phyloP scores from a whole-genome alignment of 1,139 yeast genomes.

The Suhomyces wounanorum region DNA sequence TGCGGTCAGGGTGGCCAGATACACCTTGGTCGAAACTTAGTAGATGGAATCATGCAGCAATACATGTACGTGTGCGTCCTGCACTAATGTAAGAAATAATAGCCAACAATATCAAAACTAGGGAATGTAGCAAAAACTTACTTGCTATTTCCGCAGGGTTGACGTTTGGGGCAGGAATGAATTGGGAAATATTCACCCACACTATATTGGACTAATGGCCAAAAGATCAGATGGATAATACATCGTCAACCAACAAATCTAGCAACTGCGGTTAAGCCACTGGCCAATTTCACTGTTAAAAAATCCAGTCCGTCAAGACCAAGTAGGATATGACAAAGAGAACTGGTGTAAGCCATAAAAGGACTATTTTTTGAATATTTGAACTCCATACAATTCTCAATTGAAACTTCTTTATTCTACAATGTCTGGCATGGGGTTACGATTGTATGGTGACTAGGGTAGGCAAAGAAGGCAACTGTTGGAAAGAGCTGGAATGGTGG shows the following conservation, averaged over 20 bases:
- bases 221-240: neutral
- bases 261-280: neutral
- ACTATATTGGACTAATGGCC: neutral
- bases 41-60: neutral
- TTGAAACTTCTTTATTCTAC: neutral
- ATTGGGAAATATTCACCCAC: neutral
- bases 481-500: neutral
- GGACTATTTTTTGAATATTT: neutral
- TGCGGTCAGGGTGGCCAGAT: slow-evolving; percentile 33
- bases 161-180: neutral
- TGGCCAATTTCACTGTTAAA: neutral
- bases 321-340: neutral
- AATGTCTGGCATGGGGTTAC: neutral
- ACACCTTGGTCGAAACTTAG: neutral
- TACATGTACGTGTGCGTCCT: neutral
- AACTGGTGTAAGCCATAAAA: neutral
- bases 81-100: neutral
- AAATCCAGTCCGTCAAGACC: neutral
- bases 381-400: neutral
- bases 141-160: neutral
- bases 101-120: neutral
- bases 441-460: neutral
- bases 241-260: neutral
- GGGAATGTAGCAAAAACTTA: neutral
- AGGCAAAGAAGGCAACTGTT: neutral